Base-by-base conservation (phyloP, 345 rosid species). In the Barbarea vulgaris region DNA sequence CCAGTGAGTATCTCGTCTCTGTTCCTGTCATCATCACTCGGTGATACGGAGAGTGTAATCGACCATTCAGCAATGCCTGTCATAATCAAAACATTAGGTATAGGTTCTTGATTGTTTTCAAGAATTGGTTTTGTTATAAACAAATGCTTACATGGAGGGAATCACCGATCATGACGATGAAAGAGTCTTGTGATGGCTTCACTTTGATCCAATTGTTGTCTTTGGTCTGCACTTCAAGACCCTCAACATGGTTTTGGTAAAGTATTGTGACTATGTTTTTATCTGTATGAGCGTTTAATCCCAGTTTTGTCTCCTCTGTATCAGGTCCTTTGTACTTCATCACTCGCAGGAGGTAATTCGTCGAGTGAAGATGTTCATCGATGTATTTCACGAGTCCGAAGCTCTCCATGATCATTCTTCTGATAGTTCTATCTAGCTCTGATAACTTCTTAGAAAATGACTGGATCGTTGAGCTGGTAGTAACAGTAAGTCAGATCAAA, bases 11-110 rank as follows among this genome's bases (percentile, higher is more conserved):
- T 64, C 93, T 84, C 0, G 91, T 63, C 30, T 77, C 75, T 33
- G 80, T 77, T 80, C 93, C 93, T 0, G 52, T 80, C 90, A 86
- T 87, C 97, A 88, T 85, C 7, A 89, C 95, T 1, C 93, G 85
- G 50, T 91, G 97, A 54, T 68, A 33, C 0, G 95, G 79, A 62
- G 91, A 85, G 78, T 89, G 72, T 27, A 91, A 18, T 60, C 83
- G 64, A 14, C 91, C 97, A 53, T 91, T 91, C 10, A 80, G 7
- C 87, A 89, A 83, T 37, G 93, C 97, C 97, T 91, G 58, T 22
- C 57, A 50, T 30, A 64, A 67, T 36, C 13, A 61, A 21, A 54
- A 47, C 39, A 66, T 11, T 70, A 6, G 30, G 18, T 42, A 7
- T 70, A 6, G 30, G 18, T 42, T 52, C 6, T 67, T 75, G 47